These are phyloP conservation scores for Trichoderma sp. DNA, from an alignment of 2,329 filamentous ascomycete species.

Conservation along the genomic window DNA sequence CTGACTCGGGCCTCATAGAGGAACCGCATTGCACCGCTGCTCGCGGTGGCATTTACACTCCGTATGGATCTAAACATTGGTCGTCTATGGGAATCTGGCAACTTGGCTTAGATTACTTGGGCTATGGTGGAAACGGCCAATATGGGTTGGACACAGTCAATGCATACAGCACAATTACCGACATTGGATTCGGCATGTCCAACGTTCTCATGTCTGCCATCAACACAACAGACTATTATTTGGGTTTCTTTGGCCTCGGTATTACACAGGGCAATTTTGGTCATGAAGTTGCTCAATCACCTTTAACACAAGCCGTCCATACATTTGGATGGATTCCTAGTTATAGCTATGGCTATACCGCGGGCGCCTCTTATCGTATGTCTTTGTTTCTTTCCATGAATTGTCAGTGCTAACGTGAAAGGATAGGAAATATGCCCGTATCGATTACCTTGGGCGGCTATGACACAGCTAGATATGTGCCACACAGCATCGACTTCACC, in stretches of 20 bases:
- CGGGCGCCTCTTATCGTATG: conserved; percentile 69
- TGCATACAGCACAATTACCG: conserved; percentile 38
- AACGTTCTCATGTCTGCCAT: conserved; percentile 49
- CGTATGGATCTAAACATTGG: conserved; percentile 55
- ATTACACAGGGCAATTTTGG: conserved; percentile 53
- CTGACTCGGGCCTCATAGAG: conserved; percentile 32
- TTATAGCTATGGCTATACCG: conserved; percentile 72
- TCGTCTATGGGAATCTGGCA: conserved; percentile 56
- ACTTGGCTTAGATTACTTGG: conserved; percentile 58
- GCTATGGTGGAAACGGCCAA: conserved; percentile 57
- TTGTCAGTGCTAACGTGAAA: conserved; percentile 17
- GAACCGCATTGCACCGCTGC: conserved; percentile 52
- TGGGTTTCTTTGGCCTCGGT: conserved; percentile 56
- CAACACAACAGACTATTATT: conserved; percentile 54
- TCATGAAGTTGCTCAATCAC: conserved; percentile 46
- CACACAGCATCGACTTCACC: conserved; percentile 59
- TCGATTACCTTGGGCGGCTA: conserved; percentile 70
- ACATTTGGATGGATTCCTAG: conserved; percentile 62
- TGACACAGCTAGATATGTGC: conserved; percentile 59
- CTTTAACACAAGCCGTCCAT: conserved; percentile 57
- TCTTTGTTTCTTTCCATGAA: background rate
- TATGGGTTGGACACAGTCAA: conserved; percentile 57
- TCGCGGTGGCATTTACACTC: conserved; percentile 59
- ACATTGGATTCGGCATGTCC: conserved; percentile 40
- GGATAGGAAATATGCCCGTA: conserved; percentile 41